Base-by-base conservation (phyloP, 2,329 filamentous ascomycete species). In the Aspergillus pseudonomiae region DNA sequence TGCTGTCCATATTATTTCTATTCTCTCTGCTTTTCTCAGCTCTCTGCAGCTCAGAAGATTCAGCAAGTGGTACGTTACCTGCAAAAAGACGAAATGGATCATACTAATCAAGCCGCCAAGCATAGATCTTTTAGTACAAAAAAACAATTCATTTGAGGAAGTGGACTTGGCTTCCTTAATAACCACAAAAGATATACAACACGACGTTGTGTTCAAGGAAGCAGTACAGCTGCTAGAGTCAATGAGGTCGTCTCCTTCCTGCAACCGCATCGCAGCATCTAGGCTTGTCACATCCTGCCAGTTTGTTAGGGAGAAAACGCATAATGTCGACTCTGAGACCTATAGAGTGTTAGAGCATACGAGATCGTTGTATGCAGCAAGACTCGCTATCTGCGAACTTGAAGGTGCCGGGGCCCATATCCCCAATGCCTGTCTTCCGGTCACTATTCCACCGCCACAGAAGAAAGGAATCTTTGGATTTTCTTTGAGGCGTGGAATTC, bases 321-420 rank as follows among this genome's bases (percentile, higher is more conserved):
- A 71, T 5, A 63, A 61, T 56, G 48, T 67, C 6, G 69, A 74
- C 4, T 48, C 67, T 12, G 70, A 72, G 6, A 70, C 70, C 4
- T 68, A 73, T 59, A 68, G 74, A 56, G 66, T 69, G 2, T 73
- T 83, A 46, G 83, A 83, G 61, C 74, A 75, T 61, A 77, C 79
- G 64, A 86, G 83, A 65, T 86, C 85, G 5, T 80, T 86, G 36
- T 90, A 88, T 66, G 87, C 88, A 2, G 84, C 85, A 10, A 84
- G 87, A 52, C 79, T 90, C 19, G 87, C 89, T 12, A 79, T 89
- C 10, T 91, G 89, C 68, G 88, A 90, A 70, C 79, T 89, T 9
- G 79, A 81, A 12, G 83, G 82, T 24, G 84, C 85, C 2, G 81
- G 82, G 12, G 80, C 83, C 19, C 61, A 74, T 2, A 77, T 86